Evolutionary conservation across 805 yeast species (phyloP), one percentile per base, ranked within the genome.

Genomic region (Starmerella apis): DNA sequence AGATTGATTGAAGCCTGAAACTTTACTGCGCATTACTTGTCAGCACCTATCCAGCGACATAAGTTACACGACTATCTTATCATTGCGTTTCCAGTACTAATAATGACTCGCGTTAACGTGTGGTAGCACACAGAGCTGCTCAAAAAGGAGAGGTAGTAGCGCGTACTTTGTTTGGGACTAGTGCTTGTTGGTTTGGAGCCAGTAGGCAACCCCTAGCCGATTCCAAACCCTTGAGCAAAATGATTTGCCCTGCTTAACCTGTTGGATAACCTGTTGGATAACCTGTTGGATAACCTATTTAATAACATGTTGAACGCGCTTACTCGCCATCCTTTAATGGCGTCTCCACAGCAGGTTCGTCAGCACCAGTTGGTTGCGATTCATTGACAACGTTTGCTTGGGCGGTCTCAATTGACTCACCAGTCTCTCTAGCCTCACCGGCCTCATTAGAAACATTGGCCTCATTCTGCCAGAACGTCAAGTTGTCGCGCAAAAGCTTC

Each of bases 401-500:
- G n/a, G 30, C 30, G 11, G 30, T 27, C 13, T 16, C 27, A 9
- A 3, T 22, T n/a, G 37, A n/a, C 35, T 11, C 16, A 8, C 16
- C 16, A 18, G 35, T 18, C 6, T 31, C 37, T 19, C 13, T 5
- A 13, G 13, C 33, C 47, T 50, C 47, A n/a, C 32, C 31, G 13
- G 25, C 19, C 27, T 31, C 27, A 14, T 20, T 14, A 36, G 68
- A 45, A n/a, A 35, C 47, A 13, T 35, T 37, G 24, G 52, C 33
- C 50, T 86, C 96, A 46, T 85, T 80, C 60, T 95, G 87, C 98
- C 98, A 90, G 75, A 90, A 80, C 59, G 97, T 90, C 75, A 90
- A 77, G 80, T 90, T 90, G 74, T 92, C 97, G 76, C 96, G 84
- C 70, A 92, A 81, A 70, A 92, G 81, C 80, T 92, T 97, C 98